phyloP scores from a whole-genome alignment of 805 yeast genomes.

The Komagataella pastoris region DNA sequence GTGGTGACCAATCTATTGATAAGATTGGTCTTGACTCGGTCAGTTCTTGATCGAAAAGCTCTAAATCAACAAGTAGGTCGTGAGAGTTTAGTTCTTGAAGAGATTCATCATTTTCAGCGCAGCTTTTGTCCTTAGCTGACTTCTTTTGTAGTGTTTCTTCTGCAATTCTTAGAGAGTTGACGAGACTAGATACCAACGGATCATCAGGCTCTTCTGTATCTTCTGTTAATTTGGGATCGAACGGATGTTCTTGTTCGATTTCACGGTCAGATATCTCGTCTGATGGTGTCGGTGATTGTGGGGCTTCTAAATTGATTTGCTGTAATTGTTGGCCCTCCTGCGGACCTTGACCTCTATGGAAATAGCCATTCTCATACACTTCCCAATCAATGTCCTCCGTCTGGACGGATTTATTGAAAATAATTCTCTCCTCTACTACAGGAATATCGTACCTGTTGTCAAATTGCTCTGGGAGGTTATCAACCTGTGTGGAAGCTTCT shows the following conservation, averaged over 20 bases:
- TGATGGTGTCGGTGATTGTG: background rate
- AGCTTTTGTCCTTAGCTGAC: conserved; percentile 11
- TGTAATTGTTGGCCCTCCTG: background rate
- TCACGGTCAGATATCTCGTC: background rate
- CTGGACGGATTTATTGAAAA: conserved; percentile 4
- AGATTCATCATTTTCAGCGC: background rate
- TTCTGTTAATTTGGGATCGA: background rate
- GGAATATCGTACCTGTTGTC: background rate
- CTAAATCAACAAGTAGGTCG: background rate
- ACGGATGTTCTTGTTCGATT: background rate
- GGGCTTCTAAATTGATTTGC: background rate
- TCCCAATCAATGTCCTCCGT: conserved; percentile 3
- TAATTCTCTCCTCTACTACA: conserved; percentile 5
- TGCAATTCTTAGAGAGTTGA: conserved; percentile 11
- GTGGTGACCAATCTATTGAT: conserved; percentile 17
- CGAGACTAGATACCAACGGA: conserved; percentile 4
- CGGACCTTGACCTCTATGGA: background rate
- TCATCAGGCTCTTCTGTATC: background rate
- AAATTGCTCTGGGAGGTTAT: conserved; percentile 2
- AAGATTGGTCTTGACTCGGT: conserved; percentile 8
- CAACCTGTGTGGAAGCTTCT: background rate
- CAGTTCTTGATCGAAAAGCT: conserved; percentile 2
- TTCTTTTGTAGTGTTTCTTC: conserved; percentile 14
- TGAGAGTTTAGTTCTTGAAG: background rate
- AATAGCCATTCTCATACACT: conserved; percentile 1